Percentiles rank a stretch among this genome's conserved stretches.
These are phyloP conservation scores for Paraphaeosphaeria sporulosa DNA, from an alignment of 2,329 filamentous ascomycete genomes.

Conservation along the genomic window DNA sequence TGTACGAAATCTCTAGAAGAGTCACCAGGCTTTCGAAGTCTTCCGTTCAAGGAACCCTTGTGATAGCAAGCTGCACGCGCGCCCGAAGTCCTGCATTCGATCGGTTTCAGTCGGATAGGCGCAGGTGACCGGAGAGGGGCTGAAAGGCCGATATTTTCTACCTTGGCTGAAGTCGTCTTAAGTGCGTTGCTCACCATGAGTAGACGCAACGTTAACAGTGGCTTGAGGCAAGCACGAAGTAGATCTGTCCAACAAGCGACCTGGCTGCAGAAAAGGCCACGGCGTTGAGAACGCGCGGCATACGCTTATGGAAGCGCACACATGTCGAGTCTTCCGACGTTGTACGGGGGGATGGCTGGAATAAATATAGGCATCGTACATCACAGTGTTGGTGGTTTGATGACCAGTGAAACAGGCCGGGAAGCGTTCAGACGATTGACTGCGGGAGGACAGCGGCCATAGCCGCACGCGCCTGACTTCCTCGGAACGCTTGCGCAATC, in stretches of 20 bases:
- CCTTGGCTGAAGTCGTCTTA: too few species aligned
- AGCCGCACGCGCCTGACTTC: not conserved
- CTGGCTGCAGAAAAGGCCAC: too few species aligned
- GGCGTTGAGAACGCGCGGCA: too few species aligned
- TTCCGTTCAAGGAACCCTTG: not conserved
- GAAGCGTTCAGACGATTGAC: too few species aligned
- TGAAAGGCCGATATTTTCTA: not conserved
- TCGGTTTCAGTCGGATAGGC: not conserved
- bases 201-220: too few species aligned
- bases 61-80: not conserved
- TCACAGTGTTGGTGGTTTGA: not conserved
- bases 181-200: too few species aligned
- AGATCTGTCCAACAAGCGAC: too few species aligned
- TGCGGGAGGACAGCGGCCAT: conserved; percentile 2
- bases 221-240: too few species aligned
- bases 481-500: not conserved
- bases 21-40: not conserved
- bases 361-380: not conserved
- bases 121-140: conserved; percentile 1
- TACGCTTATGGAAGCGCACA: too few species aligned
- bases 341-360: too few species aligned
- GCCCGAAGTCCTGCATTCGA: not conserved
- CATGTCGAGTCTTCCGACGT: too few species aligned
- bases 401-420: not conserved
- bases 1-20: not conserved